Base-by-base conservation (phyloP, 305 asterid genomes). In the Coffea humblotiana region DNA sequence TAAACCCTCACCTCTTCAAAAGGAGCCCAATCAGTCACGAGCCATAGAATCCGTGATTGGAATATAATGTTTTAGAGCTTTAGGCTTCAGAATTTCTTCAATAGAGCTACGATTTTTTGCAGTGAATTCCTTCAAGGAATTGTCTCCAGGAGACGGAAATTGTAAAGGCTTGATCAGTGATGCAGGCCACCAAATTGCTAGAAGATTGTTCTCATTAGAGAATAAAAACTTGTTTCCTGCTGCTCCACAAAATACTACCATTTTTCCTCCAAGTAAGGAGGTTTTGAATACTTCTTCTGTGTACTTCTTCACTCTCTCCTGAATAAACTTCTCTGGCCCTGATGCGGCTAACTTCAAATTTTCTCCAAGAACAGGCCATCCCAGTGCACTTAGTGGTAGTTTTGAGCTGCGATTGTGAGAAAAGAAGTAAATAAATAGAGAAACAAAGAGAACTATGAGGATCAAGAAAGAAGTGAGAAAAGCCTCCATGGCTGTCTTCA, bases 281-380 rank as follows among this genome's bases (percentile, higher is more conserved):
- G 94, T 90, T 75, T 88, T 89, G 82, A 89, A 90, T 14, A 90
- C 89, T 18, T 77, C 79, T 51, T 29, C 29, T 29, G 29, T 29
- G 29, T 29, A 29, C 29, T 29, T 29, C 29, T 29, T 81, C 71
- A 69, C 74, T 74, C 93, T 86, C 47, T 87, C 89, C 10, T 25
- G 49, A 16, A 89, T 69, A 51, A 92, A 90, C 2, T 80, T 87
- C 58, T 89, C 89, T 13, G 92, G 29, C 61, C 93, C 94, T 3
- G 15, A 3, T 32, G 21, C 8, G 2, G 85, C 83, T 66, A 81
- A 13, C 8, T 80, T 85, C 3, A 72, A 13, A 0, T 92, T 88
- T 81, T 92, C 97, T 7, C 96, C 97, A 6, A 90, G 75, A 21
- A 91, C 19, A 6, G 92, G 96, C 92, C 94, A 90, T 2, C 96